Conservation (phyloP, 257 asterid species). For the Paulownia fortunei region DNA sequence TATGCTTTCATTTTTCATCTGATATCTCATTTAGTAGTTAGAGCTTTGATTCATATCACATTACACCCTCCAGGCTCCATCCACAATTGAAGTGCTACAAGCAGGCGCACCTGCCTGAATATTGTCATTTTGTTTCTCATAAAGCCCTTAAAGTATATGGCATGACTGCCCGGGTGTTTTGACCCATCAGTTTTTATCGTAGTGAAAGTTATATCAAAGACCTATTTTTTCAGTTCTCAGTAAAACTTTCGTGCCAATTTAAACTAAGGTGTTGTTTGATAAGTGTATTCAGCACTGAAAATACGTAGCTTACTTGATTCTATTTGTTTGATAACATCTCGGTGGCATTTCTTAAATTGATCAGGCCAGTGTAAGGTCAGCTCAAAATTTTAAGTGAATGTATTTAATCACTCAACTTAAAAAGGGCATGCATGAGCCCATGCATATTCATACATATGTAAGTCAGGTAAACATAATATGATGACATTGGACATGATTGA, state of each 20-base stretch:
- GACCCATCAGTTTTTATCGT: neutral
- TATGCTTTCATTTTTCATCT: too few species aligned
- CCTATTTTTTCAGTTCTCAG: neutral
- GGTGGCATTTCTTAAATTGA: constrained; percentile 12
- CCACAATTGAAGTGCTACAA: neutral
- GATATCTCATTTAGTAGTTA: neutral
- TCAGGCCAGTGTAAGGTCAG: neutral
- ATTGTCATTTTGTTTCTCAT: neutral
- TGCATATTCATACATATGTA: neutral
- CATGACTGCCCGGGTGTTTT: neutral
- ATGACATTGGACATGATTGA: neutral
- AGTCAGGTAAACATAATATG: neutral
- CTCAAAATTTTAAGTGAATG: neutral
- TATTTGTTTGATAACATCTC: neutral
- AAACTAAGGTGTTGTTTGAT: neutral
- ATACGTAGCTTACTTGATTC: neutral
- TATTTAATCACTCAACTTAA: neutral
- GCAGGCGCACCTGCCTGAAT: neutral
- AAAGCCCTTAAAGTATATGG: neutral
- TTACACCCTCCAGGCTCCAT: neutral
- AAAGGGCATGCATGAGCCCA: neutral
- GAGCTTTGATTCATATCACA: neutral
- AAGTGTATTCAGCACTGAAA: neutral
- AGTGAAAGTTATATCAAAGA: neutral
- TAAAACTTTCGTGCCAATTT: neutral